Base-by-base conservation (phyloP, 164 flowering plant species). In the Piper longum region DNA sequence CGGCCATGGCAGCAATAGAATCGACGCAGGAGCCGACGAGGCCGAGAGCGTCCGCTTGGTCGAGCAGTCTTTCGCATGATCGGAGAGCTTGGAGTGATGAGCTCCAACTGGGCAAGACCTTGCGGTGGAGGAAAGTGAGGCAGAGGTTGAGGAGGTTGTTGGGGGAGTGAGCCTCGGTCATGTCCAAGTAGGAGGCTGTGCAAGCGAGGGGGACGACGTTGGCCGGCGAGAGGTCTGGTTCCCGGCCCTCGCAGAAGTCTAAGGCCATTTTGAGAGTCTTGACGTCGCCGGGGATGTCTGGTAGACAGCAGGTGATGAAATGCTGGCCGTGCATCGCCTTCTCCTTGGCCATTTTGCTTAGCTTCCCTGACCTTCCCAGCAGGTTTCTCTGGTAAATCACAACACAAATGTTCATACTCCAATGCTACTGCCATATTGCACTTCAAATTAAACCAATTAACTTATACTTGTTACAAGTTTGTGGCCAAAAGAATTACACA, bases 181-280 rank as follows among this genome's bases (percentile, higher is more conserved):
- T 91, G 13, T 71, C 84, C 9, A 91, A 74, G 67, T 80, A 75
- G 60, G 70, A 61, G 41, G 98, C 83, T 14, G 80, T 64, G 54
- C 88, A 84, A 43, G 72, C 62, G 16, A 91, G 75, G 1, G 83
- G 86, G 26, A 85, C 55, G 39, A 77, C 75, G 63, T 83, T 88
- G 5, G 75, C 80, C 1, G 85, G 60, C 0, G 87, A 71, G 7
- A 91, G 18, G 1, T 64, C 64, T 6, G 62, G 71, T n/a, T 83
- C 81, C 39, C 19, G 70, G 0, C 95, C 93, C 41, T 83, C 74
- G 77, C 86, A 88, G 81, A 88, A 88, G 57, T 83, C 78, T 42
- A 73, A 78, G 2, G 81, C 84, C 7, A 77, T 76, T 71, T 85
- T 87, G 40, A 87, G 73, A 4, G 78, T 73, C 64, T 75, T 73